These are phyloP conservation scores for Paragyromitra xinjiangensis DNA, from an alignment of 495 filamentous ascomycete species.

Conservation along the genomic window DNA sequence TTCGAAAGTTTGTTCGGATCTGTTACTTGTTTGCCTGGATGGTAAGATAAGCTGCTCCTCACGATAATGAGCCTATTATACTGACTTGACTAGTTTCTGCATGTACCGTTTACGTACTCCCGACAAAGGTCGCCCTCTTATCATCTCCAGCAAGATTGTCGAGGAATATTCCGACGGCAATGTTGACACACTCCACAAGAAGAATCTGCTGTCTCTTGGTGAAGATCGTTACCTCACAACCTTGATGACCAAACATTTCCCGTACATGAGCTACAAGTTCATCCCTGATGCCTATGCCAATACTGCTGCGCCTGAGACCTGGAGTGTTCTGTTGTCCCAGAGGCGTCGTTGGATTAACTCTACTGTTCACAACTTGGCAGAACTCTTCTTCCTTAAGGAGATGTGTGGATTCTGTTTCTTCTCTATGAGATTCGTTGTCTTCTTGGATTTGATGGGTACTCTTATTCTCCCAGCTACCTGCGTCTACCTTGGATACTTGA, in stretches of 20 bases:
- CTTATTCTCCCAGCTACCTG: constrained; percentile 92
- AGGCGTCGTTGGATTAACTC: constrained; percentile 99
- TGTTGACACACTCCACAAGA: constrained; percentile 97
- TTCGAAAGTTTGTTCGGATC: constrained; percentile 96
- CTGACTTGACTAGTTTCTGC: constrained; percentile 77
- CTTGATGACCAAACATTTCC: constrained; percentile 97
- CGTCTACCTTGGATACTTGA: constrained; percentile 86
- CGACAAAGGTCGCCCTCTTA: constrained; percentile 88
- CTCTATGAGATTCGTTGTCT: constrained; percentile 96
- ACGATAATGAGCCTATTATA: constrained; percentile 4
- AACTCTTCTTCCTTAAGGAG: constrained; percentile 85
- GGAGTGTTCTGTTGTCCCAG: constrained; percentile 91
- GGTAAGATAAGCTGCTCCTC: constrained; percentile 68
- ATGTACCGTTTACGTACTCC: constrained; percentile 97
- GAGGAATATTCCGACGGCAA: constrained; percentile 84
- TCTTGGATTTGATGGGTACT: constrained; percentile 93
- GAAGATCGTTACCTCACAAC: constrained; percentile 98
- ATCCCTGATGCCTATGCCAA: constrained; percentile 88
- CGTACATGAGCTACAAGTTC: constrained; percentile 94
- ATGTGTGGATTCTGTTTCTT: constrained; percentile 99
- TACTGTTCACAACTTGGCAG: constrained; percentile 92
- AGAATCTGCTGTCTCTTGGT: constrained; percentile 92
- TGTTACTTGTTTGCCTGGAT: constrained; percentile 97
- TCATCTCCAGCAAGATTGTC: constrained; percentile 87
- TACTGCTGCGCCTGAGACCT: constrained; percentile 92